Percentiles rank a stretch among this genome's conserved stretches.
phyloP scores from a whole-genome alignment of 305 asterid genomes.

The Rubia tinctorum region DNA sequence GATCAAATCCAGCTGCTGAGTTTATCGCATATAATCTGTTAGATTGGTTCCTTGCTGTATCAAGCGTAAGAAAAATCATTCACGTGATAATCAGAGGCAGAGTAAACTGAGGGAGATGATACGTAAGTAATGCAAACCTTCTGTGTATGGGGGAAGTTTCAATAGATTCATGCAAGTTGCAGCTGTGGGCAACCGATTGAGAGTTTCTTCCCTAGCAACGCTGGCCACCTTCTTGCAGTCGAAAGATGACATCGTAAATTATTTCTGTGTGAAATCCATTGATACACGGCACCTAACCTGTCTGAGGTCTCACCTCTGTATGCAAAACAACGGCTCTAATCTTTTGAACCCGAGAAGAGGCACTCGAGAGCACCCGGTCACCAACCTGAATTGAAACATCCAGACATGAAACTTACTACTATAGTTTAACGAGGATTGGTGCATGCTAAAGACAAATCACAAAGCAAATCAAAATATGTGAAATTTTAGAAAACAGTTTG shows the following conservation, averaged over 20 bases:
- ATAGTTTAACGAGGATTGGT: neutral
- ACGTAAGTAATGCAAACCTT: conserved; percentile 43
- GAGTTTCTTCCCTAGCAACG: conserved; percentile 75
- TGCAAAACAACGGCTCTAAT: conserved; percentile 88
- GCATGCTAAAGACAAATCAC: neutral
- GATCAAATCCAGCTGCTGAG: conserved; percentile 91
- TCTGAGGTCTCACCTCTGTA: conserved; percentile 62
- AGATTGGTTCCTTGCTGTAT: conserved; percentile 88
- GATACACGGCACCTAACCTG: neutral
- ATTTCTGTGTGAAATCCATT: conserved; percentile 10
- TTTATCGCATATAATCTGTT: conserved; percentile 77
- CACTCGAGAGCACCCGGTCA: conserved; percentile 97
- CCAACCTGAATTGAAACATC: conserved; percentile 49
- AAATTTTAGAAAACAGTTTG: neutral
- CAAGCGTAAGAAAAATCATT: conserved; percentile 9
- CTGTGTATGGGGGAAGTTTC: conserved; percentile 94
- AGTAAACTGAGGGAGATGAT: neutral
- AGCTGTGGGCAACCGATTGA: conserved; percentile 90
- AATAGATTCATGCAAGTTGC: conserved; percentile 99
- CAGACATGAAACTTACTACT: neutral
- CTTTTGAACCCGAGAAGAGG: conserved; percentile 91
- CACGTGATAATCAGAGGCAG: neutral
- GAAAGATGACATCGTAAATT: conserved; percentile 6
- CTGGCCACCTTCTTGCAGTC: conserved; percentile 65
- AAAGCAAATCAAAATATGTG: neutral